Evolutionary conservation across 768 basidiomycete genomes (phyloP), one percentile per base, ranked within the genome.

Genomic region (Boletus vermiculosoides): DNA sequence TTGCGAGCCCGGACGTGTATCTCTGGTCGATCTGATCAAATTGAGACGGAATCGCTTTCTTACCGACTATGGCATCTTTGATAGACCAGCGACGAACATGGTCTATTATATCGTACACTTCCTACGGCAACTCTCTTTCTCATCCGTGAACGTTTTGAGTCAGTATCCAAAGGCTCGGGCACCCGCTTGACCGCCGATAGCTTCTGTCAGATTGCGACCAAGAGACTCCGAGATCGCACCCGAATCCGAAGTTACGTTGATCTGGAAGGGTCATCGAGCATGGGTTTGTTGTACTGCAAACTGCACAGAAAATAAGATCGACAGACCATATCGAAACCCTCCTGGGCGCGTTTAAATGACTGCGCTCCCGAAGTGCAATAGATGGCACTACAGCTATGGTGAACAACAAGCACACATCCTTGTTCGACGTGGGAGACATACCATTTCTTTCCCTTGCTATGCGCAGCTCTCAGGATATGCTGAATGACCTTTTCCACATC

Each of bases 371-470:
- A 74, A 13, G 70, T 76, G 60, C 82, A 83, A 61, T 59, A 82
- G 37, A 82, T 77, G 2, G 76, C 83, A 60, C 82, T 83, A 36
- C 8, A 41, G 18, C 22, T n/a, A 42, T 36, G 7, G 22, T 56
- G 15, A 57, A 22, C 23, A 36, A 30, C 10, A 23, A 34, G 2
- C 23, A 22, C 1, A 15, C 3, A 13, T 12, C 34, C 10, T 31
- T 4, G 42, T 8, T 45, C 23, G 45, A 56, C 28, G 33, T 10
- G n/a, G 23, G 12, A n/a, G n/a, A 22, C 74, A 20, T 55, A 86
- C 86, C 85, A 86, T 74, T 88, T 88, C 75, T 87, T 88, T 22
- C 80, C 77, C 10, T 78, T 77, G 42, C 62, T 64, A 60, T 88
- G 86, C 0, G 81, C 72, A 2, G 67, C 77, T 39, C 73, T 61